These are phyloP conservation scores for Monilinia vaccinii-corymbosi DNA, from an alignment of 2,329 filamentous ascomycete genomes.

Conservation along the genomic window DNA sequence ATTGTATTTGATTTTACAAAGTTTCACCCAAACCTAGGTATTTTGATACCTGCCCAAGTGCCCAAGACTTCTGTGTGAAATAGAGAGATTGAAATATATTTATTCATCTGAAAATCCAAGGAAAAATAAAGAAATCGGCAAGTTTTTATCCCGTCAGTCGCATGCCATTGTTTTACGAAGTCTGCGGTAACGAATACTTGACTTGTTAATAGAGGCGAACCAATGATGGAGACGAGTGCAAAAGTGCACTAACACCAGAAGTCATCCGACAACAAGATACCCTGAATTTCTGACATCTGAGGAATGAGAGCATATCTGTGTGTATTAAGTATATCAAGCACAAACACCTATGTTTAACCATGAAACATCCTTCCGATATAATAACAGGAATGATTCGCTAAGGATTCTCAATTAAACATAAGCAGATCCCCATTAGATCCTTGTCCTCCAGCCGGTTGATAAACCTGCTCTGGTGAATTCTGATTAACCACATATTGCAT, in stretches of 20 bases:
- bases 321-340: not conserved
- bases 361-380: not conserved
- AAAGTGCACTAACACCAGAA: not conserved
- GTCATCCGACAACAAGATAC: not conserved
- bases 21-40: no score
- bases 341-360: not conserved
- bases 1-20: not conserved
- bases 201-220: not conserved
- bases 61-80: not conserved
- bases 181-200: not conserved
- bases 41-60: not conserved
- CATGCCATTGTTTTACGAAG: not conserved
- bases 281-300: not conserved
- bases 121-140: not conserved
- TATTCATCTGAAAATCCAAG: not conserved
- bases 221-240: not conserved
- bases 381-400: not conserved
- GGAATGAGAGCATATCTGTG: not conserved
- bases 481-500: slow-evolving; percentile 70
- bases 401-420: slow-evolving; percentile 7
- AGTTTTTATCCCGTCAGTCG: not conserved
- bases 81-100: not conserved
- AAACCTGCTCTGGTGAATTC: slow-evolving; percentile 66
- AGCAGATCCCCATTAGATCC: slow-evolving; percentile 64
- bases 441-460: slow-evolving; percentile 57